Evolutionary conservation across 2,329 filamentous ascomycete genomes (phyloP).

Genomic region (Phymatotrichopsis omnivora): DNA sequence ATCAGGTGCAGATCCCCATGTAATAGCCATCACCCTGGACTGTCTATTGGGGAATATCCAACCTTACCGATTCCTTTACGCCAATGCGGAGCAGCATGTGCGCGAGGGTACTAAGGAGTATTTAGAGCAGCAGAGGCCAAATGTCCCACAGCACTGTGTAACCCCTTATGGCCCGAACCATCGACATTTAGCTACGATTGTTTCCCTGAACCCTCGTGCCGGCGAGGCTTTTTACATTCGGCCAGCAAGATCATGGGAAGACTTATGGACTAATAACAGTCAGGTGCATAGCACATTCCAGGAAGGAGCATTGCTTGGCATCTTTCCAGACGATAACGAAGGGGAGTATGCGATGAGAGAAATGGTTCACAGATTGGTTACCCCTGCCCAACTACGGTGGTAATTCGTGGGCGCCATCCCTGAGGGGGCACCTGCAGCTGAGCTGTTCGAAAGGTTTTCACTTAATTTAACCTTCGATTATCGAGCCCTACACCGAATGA

Average conservation of each 20-base stretch:
- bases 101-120: too few species aligned
- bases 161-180: too few species aligned
- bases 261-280: background rate
- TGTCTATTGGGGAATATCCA: too few species aligned
- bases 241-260: background rate
- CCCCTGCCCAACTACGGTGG: slow-evolving; percentile 5
- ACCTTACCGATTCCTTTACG: background rate
- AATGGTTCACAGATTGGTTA: background rate
- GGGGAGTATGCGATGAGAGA: background rate
- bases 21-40: too few species aligned
- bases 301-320: slow-evolving; percentile 3
- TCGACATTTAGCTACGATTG: background rate
- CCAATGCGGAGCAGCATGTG: background rate
- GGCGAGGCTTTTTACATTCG: slow-evolving; percentile 6
- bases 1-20: too few species aligned
- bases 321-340: slow-evolving; percentile 2
- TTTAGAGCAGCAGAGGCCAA: too few species aligned
- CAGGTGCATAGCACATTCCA: background rate
- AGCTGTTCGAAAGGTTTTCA: slow-evolving; percentile 4
- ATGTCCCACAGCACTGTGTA: too few species aligned
- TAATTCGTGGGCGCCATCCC: background rate
- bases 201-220: background rate
- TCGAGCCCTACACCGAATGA: background rate
- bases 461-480: slow-evolving; percentile 1
- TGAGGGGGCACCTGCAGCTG: background rate